Evolutionary conservation across 176 grass and related monocot species (phyloP), one percentile per base, ranked within the genome.

Genomic region (Phragmites australis): DNA sequence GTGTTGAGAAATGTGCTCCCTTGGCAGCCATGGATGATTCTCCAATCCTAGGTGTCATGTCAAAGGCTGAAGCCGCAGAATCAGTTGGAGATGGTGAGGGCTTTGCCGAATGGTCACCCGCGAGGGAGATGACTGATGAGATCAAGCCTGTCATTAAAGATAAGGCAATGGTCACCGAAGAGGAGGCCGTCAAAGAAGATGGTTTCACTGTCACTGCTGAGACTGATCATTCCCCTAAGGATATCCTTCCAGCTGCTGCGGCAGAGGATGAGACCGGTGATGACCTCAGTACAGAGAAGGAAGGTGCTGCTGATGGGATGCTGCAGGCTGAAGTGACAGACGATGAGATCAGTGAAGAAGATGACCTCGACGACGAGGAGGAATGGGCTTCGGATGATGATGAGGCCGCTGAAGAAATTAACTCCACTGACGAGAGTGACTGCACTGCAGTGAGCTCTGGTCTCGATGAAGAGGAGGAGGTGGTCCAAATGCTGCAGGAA

Each of bases 31-130:
- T 86, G 48, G 75, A 61, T 15, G 83, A 89, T 79, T 90, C 90
- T 39, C 88, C 88, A 25, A 97, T 91, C 64, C n/a, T 82, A 4
- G 86, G 92, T 19, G 46, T 85, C 15, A 18, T 90, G 77, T 83
- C 81, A 22, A 81, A 90, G 59, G 68, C 0, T 9, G 75, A 39
- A 71, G 19, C 69, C 49, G 31, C 48, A 47, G 69, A 68, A 54
- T 49, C 66, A 66, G 59, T 40, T 58, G 26, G 69, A 73, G 40
- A 83, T 71, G 13, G 50, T 74, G 65, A 75, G 32, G 55, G 61
- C 23, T 8, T 50, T 22, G 51, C 58, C 30, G 76, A 82, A 22
- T 75, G 48, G 44, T 85, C 85, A 54, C 71, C 65, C 1, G 60
- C 70, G 58, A n/a, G 21, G 10, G 50, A 83, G 43, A 83, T 68